Evolutionary conservation across 257 asterid species (phyloP), one percentile per base, ranked within the genome.

Genomic region (Rhazya stricta): DNA sequence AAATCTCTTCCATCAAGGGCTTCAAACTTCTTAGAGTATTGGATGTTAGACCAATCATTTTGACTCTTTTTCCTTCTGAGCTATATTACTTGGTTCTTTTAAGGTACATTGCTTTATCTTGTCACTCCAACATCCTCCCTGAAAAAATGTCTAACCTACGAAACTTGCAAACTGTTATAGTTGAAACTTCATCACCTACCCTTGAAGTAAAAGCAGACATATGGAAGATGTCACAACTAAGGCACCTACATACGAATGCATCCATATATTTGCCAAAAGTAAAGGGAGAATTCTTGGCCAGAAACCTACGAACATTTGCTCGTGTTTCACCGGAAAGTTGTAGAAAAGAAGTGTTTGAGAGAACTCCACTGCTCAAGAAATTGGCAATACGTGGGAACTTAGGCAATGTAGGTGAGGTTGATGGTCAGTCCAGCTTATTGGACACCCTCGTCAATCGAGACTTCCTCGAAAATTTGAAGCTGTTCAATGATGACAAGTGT

Each of bases 191-290:
- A 39, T 74, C 85, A 0, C 77, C 86, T 46, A 73, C 83, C 1
- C 88, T 88, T 11, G 88, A 81, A 7, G 73, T 88, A 42, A 82
- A 78, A 54, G 87, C 87, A 15, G 88, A 88, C 65, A 16, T 90
- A 37, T 86, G 90, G 93, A 84, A 80, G 78, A 76, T 88, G 96
- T 79, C 82, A 45, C 91, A 79, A 41, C 76, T 90, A 34, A 85
- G 93, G 67, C 93, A 88, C 36, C 54, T 88, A 3, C 85, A 82
- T 51, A 79, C 86, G 4, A 85, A 85, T 8, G 87, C 89, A 23
- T 82, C 89, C 4, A 41, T 85, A 23, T 8, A 2, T 53, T 58
- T 89, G 62, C 84, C 77, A 71, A 46, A 15, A 50, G 12, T 9
- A 12, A 48, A 16, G 62, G 71, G 57, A 3, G 12, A 48, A 3